phyloP scores from a whole-genome alignment of 2,329 filamentous ascomycete species.

The Aspergillus felis region DNA sequence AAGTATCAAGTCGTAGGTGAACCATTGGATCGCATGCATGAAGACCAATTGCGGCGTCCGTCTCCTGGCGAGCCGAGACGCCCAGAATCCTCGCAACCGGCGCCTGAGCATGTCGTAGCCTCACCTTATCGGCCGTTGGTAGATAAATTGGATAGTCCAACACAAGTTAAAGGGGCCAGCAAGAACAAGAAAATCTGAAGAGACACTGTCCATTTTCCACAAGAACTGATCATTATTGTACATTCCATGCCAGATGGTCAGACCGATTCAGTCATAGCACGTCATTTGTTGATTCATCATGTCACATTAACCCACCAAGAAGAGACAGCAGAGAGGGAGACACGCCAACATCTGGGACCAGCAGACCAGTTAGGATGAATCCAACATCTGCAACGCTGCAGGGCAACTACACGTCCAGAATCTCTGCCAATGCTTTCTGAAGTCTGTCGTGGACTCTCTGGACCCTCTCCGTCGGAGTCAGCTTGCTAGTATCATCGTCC shows the following conservation, averaged over 20 bases:
- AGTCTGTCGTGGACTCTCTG: constrained; percentile 14
- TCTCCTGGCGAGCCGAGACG: constrained; percentile 38
- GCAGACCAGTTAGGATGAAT: background rate
- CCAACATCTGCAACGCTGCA: background rate
- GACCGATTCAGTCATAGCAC: constrained; percentile 1
- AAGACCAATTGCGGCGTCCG: constrained; percentile 69
- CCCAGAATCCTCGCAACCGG: constrained; percentile 31
- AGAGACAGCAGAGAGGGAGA: constrained; percentile 1
- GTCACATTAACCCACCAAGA: background rate
- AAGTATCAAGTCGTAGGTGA: constrained; percentile 90
- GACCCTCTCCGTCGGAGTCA: constrained; percentile 3
- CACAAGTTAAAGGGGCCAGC: constrained; percentile 26
- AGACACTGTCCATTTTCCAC: constrained; percentile 1
- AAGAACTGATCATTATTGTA: constrained; percentile 5
- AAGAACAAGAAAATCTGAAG: constrained; percentile 33
- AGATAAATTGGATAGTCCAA: constrained; percentile 45
- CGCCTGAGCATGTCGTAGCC: constrained; percentile 51
- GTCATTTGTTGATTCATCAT: constrained; percentile 4
- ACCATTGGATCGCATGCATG: constrained; percentile 77
- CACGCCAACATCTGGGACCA: background rate
- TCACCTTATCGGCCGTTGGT: constrained; percentile 58
- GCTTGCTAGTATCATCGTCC: background rate
- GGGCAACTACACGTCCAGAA: background rate
- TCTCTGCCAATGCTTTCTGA: constrained; percentile 9
- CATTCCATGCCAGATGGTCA: background rate